Evolutionary conservation across 2,329 filamentous ascomycete species (phyloP).

Genomic region (Talaromyces sp.): DNA sequence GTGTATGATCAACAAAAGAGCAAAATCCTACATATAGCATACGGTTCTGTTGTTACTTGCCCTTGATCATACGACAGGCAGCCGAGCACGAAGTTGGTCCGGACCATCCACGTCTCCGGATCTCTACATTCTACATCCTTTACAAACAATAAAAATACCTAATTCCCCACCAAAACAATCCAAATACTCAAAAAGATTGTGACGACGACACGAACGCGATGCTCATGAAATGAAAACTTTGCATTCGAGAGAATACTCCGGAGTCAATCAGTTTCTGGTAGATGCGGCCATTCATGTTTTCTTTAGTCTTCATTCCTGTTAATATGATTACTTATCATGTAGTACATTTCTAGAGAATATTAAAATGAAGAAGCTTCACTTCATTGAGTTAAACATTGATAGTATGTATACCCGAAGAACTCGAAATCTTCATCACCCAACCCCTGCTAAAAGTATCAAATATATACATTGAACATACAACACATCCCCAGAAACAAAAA

Average conservation of each 20-base stretch:
- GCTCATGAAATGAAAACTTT: not conserved
- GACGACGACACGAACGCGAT: not conserved
- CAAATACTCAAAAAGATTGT: not conserved
- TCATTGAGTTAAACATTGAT: not conserved
- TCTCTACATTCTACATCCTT: not conserved
- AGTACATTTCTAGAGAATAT: not conserved
- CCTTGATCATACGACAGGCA: not conserved
- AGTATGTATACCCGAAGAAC: not conserved
- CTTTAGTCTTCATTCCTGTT: not conserved
- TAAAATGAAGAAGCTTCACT: not conserved
- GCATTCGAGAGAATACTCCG: not conserved
- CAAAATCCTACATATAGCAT: not conserved
- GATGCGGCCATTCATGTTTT: not conserved
- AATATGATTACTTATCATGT: not conserved
- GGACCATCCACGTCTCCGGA: not conserved
- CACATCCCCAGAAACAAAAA: not conserved
- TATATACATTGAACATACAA: conserved; percentile 6
- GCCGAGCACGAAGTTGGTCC: not conserved
- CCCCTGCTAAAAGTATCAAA: not conserved
- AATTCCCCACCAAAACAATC: not conserved
- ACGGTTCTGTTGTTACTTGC: not conserved
- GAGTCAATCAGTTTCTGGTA: not conserved
- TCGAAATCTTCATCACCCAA: not conserved
- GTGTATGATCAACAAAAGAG: conserved; percentile 34
- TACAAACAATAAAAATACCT: not conserved